A percentile compares a stretch with the other conserved stretches of the same genome.
phyloP scores from a whole-genome alignment of 768 basidiomycete species.

The Leucosporidium yakuticum region DNA sequence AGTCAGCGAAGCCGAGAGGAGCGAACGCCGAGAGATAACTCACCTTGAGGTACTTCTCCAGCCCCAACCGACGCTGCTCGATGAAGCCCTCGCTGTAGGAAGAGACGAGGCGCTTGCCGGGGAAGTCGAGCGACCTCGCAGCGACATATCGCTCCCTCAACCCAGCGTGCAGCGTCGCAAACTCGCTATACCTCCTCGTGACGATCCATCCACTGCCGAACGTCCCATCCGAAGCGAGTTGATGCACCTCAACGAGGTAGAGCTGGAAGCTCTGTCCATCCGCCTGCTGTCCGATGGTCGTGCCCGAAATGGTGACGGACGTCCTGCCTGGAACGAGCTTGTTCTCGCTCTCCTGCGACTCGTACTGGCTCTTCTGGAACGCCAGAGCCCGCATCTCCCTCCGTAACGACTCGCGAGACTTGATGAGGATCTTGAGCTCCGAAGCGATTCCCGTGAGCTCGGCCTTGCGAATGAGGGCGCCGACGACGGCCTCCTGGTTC shows the following conservation, averaged over 20 bases:
- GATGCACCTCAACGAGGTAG: conserved; percentile 86
- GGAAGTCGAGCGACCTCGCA: conserved; percentile 74
- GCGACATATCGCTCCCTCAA: conserved; percentile 66
- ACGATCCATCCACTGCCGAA: conserved; percentile 84
- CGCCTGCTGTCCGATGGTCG: conserved; percentile 66
- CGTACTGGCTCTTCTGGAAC: conserved; percentile 88
- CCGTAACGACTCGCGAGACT: conserved; percentile 72
- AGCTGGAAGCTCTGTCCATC: conserved; percentile 26
- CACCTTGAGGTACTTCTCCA: conserved; percentile 91
- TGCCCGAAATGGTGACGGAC: conserved; percentile 74
- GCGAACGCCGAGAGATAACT: conserved; percentile 34
- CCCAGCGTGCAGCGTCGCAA: conserved; percentile 78
- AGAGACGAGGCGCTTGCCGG: conserved; percentile 84
- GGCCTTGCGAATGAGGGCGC: conserved; percentile 85
- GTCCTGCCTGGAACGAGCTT: conserved; percentile 77
- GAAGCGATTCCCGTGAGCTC: conserved; percentile 85
- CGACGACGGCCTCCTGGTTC: conserved; percentile 74
- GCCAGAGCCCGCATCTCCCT: conserved; percentile 74
- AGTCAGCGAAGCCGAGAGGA: conserved; percentile 7
- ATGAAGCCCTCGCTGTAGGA: conserved; percentile 72
- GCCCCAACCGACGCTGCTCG: conserved; percentile 64
- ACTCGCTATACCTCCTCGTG: conserved; percentile 89
- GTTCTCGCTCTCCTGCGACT: conserved; percentile 89
- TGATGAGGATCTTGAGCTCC: conserved; percentile 73
- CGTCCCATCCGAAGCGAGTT: conserved; percentile 68